These are phyloP conservation scores for Ceratonia siliqua DNA, from an alignment of 306 rosid genomes.

Conservation along the genomic window DNA sequence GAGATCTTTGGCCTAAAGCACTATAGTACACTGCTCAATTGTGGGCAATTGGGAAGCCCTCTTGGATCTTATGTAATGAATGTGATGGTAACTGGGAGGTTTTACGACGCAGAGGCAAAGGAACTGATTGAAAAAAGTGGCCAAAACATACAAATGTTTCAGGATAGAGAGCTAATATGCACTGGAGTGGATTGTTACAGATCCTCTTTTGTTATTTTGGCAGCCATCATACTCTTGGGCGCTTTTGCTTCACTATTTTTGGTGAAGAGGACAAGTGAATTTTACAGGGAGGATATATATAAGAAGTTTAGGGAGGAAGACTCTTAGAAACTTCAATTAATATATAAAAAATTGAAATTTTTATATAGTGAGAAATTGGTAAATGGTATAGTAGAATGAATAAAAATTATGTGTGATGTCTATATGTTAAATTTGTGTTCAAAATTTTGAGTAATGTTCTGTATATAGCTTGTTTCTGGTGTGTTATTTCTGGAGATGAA, in stretches of 20 bases:
- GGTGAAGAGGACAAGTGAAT: conserved; percentile 40
- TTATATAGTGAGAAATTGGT: no score
- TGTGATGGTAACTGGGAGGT: conserved; percentile 20
- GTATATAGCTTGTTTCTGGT: no score
- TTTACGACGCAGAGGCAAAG: conserved; percentile 36
- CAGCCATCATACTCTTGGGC: conserved; percentile 40
- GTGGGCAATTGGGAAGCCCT: conserved; percentile 52
- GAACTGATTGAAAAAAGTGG: conserved; percentile 31
- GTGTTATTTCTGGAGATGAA: no score
- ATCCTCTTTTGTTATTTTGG: conserved; percentile 38
- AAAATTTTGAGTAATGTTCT: no score
- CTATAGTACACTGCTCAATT: conserved; percentile 52
- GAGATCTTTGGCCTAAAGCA: conserved; percentile 62
- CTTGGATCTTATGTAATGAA: conserved; percentile 36
- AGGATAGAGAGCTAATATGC: background rate
- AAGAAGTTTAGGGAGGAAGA: conserved; percentile 44
- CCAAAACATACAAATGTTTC: background rate
- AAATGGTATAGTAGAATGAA: no score
- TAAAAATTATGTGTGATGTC: no score
- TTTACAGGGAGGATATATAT: conserved; percentile 40
- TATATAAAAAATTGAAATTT: no score
- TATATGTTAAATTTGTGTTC: no score
- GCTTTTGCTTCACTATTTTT: conserved; percentile 38
- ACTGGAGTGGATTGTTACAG: conserved; percentile 21
- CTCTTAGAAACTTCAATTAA: no score